Base-by-base conservation (phyloP, 768 basidiomycete genomes). In the Panellus pusillus region DNA sequence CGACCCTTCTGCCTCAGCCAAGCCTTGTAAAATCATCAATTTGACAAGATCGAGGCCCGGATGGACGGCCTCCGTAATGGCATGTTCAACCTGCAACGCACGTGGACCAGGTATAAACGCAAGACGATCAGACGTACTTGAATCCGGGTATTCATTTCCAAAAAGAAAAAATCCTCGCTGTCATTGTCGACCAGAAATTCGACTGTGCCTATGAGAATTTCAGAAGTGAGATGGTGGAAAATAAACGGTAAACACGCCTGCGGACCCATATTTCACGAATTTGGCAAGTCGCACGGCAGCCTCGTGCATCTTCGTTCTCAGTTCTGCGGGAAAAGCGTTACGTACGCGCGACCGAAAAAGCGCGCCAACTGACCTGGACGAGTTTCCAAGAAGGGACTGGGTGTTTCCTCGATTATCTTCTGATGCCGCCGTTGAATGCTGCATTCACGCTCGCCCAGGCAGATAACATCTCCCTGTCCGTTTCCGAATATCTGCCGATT, bases 131-230 rank as follows among this genome's bases (percentile, higher is more conserved):
- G 9, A 36, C 62, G 47, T 47, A 75, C 82, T 63, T 85, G 83
- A 41, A 86, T 78, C 9, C 85, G 75, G 0, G 83, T 83, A 56
- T 89, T 88, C 80, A 88, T 82, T 65, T 89, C 86, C 12, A 89
- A 72, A 55, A 88, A 89, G 70, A 75, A 87, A 68, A 84, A 86
- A 1, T 72, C 61, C 0, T 73, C 77, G 1, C 79, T 79, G 0
- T 68, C 50, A 40, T 82, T 74, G 57, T 84, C 78, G 6, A 84
- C 80, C 6, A 87, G 70, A 63, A 83, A 88, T 62, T 89, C 87
- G 14, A 88, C 78, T 0, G 85, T 88, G 4, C 84, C 86, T 79
- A 58, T 7, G n/a, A 11, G 18, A 45, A 19, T 24, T 24, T 24
- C 24, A 24, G 24, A 24, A 24, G 3, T 24, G 24, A 24, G 6